These are phyloP conservation scores for Chrysoporthe cubensis DNA, from an alignment of 2,329 filamentous ascomycete genomes.

Conservation along the genomic window DNA sequence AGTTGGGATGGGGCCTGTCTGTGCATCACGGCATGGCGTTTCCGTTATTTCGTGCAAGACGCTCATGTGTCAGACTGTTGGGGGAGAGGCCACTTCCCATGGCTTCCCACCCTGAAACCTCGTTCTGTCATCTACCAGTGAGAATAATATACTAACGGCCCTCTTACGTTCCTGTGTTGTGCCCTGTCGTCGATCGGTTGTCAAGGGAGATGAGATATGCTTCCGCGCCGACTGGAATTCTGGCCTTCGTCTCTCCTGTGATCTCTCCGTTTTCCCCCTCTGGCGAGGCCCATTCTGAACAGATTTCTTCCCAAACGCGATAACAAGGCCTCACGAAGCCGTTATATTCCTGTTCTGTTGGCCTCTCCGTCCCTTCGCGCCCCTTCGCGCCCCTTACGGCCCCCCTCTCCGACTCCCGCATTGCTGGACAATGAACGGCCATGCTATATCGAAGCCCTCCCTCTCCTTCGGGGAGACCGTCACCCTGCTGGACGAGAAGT, in stretches of 20 bases:
- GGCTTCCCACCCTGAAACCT: neutral
- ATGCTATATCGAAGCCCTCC: constrained; percentile 40
- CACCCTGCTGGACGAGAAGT: constrained; percentile 49
- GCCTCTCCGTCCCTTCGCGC: too few species aligned
- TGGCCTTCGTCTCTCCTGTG: constrained; percentile 3
- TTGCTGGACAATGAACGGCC: constrained; percentile 47
- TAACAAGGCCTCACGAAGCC: neutral
- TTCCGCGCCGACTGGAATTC: neutral
- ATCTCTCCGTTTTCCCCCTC: constrained; percentile 11
- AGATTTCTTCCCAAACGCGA: neutral
- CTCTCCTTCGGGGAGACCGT: constrained; percentile 49
- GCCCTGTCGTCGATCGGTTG: constrained; percentile 4
- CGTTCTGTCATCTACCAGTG: neutral
- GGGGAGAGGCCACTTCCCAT: neutral
- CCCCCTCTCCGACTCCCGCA: neutral
- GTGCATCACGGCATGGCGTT: constrained; percentile 1
- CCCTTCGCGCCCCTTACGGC: neutral
- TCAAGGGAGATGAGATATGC: constrained; percentile 18
- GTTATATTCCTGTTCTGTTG: neutral
- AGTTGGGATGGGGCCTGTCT: neutral
- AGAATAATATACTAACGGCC: neutral
- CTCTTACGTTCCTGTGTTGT: neutral
- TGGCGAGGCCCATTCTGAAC: constrained; percentile 19
- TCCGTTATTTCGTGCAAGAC: neutral
- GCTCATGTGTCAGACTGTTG: constrained; percentile 1